These are phyloP conservation scores for Colletotrichum sp. DNA, from an alignment of 2,329 filamentous ascomycete genomes.

Conservation along the genomic window DNA sequence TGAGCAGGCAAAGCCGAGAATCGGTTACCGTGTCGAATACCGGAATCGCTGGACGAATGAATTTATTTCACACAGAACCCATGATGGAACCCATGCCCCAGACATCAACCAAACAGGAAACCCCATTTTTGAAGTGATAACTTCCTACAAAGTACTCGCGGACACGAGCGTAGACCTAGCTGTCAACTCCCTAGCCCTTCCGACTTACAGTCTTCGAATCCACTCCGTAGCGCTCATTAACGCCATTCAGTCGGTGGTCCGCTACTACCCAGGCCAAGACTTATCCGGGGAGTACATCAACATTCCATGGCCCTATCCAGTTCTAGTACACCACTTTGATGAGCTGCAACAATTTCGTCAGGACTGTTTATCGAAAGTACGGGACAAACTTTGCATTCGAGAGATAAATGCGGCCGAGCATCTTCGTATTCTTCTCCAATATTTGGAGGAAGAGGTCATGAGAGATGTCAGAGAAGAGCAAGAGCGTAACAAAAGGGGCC, in stretches of 20 bases:
- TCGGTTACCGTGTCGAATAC: too few species aligned
- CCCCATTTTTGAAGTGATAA: neutral
- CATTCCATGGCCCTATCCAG: neutral
- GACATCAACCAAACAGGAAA: neutral
- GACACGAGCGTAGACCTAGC: neutral
- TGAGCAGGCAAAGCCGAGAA: too few species aligned
- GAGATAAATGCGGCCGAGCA: constrained; percentile 18
- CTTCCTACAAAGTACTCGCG: neutral
- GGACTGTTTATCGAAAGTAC: neutral
- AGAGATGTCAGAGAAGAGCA: constrained; percentile 19
- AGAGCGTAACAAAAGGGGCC: constrained; percentile 21
- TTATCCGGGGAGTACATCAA: neutral
- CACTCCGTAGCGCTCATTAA: constrained; percentile 18
- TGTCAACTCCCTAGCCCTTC: neutral
- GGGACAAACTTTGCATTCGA: constrained; percentile 10
- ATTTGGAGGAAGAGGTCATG: constrained; percentile 27
- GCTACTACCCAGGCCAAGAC: constrained; percentile 19
- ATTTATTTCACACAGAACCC: too few species aligned
- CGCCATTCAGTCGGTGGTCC: constrained; percentile 20
- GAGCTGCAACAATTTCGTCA: neutral
- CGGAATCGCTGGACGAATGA: too few species aligned
- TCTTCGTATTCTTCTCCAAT: constrained; percentile 21
- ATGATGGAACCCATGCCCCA: too few species aligned
- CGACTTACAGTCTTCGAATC: constrained; percentile 1
- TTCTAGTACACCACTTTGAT: neutral